phyloP scores from a whole-genome alignment of 2,329 filamentous ascomycete species.

The Xenosphaeropsis pyriputrescens region DNA sequence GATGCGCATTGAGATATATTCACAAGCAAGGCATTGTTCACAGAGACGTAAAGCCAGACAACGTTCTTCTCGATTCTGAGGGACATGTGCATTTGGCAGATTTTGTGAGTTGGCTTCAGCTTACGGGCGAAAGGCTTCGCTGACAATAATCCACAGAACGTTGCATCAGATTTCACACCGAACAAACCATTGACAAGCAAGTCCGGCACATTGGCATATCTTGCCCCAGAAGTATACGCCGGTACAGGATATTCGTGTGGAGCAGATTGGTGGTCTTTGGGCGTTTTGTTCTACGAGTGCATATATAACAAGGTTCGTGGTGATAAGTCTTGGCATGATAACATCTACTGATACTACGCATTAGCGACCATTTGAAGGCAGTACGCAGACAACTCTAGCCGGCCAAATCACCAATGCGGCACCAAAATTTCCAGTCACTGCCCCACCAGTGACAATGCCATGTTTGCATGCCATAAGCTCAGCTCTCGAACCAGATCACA shows the following conservation, averaged over 20 bases:
- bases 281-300: slow-evolving; percentile 97
- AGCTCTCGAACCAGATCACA: slow-evolving; percentile 66
- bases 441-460: slow-evolving; percentile 73
- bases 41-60: slow-evolving; percentile 84
- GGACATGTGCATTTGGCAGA: slow-evolving; percentile 96
- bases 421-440: slow-evolving; percentile 83
- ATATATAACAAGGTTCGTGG: slow-evolving; percentile 86
- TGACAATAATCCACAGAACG: slow-evolving; percentile 52
- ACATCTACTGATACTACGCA: not conserved
- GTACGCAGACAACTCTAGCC: slow-evolving; percentile 66
- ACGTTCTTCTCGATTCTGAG: slow-evolving; percentile 74
- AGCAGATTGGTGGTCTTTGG: slow-evolving; percentile 97
- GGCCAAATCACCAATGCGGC: slow-evolving; percentile 68
- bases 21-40: slow-evolving; percentile 81
- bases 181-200: slow-evolving; percentile 82
- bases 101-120: slow-evolving; percentile 52
- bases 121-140: slow-evolving; percentile 3
- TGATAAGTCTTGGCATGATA: not conserved
- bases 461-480: slow-evolving; percentile 83
- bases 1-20: slow-evolving; percentile 79
- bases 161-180: slow-evolving; percentile 82
- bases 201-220: slow-evolving; percentile 88
- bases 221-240: slow-evolving; percentile 88
- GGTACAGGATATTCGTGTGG: slow-evolving; percentile 80
- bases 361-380: slow-evolving; percentile 85